Evolutionary conservation across 192 early-diverging fungal genomes (phyloP), one percentile per base, ranked within the genome.

Genomic region (Linderina pennispora): DNA sequence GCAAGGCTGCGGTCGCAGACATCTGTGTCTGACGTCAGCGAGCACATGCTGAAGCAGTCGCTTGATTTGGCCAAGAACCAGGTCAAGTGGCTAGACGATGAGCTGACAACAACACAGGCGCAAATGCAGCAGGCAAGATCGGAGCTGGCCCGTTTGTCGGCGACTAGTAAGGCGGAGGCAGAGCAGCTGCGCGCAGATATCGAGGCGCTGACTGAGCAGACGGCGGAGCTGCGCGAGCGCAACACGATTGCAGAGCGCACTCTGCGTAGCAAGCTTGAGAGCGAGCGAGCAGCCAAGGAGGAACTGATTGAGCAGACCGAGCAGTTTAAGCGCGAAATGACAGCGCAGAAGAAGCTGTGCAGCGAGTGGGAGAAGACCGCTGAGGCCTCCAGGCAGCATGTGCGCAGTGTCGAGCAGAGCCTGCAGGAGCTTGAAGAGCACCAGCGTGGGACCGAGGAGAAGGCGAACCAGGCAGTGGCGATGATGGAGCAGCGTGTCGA

Each of bases 251-350:
- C 62, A 19, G 44, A 77, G 21, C 58, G 78, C 11, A 55, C 70
- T 11, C 53, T 83, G 18, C 63, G 77, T 32, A 56, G 62, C n/a
- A 53, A 78, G 26, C 49, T 77, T 19, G 82, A 85, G 16, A 62
- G 43, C 18, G 55, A 71, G 19, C 62, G 55, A 0, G 48, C 62
- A 41, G 77, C 80, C 8, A 77, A 81, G 40, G 60, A 54, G 22
- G 50, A 79, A 13, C 46, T 80, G 14, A 44, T 68, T 7, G 77
- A 84, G 33, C 73, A 77, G 40, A 65, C 71, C 3, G 77, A 81
- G 48, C 75, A 78, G 44, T 88, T 85, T 62, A 62, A 73, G 19
- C 69, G 57, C 45, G 86, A 88, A 40, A 84, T 85, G 78, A 74
- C 66, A 10, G 69, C 77, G 3, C 86, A 85, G 53, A 77, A 75